Evolutionary conservation across 805 yeast species (phyloP).

Genomic region (Zygosaccharomyces kombuchaensis): DNA sequence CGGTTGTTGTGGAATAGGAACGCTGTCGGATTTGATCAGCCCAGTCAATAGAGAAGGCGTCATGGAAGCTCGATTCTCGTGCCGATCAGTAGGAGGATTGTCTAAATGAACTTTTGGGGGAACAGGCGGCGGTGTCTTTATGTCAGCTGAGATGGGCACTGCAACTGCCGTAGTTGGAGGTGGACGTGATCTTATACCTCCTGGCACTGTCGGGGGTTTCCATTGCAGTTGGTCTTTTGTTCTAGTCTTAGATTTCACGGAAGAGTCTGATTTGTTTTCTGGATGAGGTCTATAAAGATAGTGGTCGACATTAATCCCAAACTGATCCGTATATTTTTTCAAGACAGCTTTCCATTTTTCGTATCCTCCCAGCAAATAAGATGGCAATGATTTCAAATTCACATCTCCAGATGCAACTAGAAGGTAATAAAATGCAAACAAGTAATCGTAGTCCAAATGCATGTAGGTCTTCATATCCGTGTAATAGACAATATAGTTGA

Average conservation of each 20-base stretch:
- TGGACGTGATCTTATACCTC: conserved; percentile 22
- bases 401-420: conserved; percentile 24
- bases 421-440: conserved; percentile 31
- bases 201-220: conserved; percentile 28
- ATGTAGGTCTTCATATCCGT: conserved; percentile 37
- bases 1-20: conserved; percentile 7
- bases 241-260: background rate
- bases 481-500: conserved; percentile 38
- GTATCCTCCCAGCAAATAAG: conserved; percentile 42
- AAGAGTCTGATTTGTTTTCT: conserved; percentile 1
- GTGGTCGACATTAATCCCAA: conserved; percentile 23
- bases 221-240: conserved; percentile 15
- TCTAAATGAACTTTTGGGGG: conserved; percentile 13
- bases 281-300: conserved; percentile 19
- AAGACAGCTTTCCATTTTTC: conserved; percentile 41
- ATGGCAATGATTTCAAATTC: conserved; percentile 24
- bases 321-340: conserved; percentile 27
- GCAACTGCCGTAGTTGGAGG: conserved; percentile 31
- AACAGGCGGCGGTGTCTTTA: conserved; percentile 16
- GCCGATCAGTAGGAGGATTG: background rate
- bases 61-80: background rate
- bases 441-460: conserved; percentile 32
- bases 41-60: background rate
- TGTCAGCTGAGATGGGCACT: background rate
- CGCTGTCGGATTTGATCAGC: conserved; percentile 1